Evolutionary conservation across 164 flowering plant genomes (phyloP), one percentile per base, ranked within the genome.

Genomic region (Paratinospora sagittata): DNA sequence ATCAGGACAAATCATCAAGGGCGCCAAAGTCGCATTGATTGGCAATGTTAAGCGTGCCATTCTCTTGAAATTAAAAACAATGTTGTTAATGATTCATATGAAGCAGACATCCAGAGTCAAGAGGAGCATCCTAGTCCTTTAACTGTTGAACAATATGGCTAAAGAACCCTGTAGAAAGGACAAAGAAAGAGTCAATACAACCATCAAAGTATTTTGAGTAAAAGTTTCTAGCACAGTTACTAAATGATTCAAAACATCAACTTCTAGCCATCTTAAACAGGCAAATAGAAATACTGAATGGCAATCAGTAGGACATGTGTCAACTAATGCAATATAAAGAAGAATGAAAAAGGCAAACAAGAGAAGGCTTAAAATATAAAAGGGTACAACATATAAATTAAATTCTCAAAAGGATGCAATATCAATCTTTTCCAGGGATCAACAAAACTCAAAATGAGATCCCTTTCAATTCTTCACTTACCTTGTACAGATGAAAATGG

Each of bases 151-250:
- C 34, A 63, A 63, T 30, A 27, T 63, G 36, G 65, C 19, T 12
- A 63, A 63, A 36, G 63, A 69, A 57, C 49, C 71, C 64, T 69
- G 65, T 34, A 69, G 23, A 52, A 24, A 60, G 17, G 58, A 67
- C 21, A 47, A 19, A 16, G 23, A n/a, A 37, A 37, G 47, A 65
- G 49, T 65, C 68, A 65, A 23, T 23, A 65, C 49, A 37, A 52
- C 6, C 16, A 16, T 52, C 60, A 52, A 61, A 61, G 4, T 61
- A 61, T 19, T 61, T 23, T 9, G 64, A 61, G 30, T 27, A 61
- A 11, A 24, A 9, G 33, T 8, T 26, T 52, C 21, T 52, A 17
- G n/a, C 19, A 52, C 21, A 49, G 21, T 49, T 49, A 49, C 17
- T 19, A 49, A 49, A 14, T 14, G 1, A 49, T 49, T 19, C 19